Evolutionary conservation across 1,139 yeast species (phyloP).

Genomic region (Lodderomyces beijingensis): DNA sequence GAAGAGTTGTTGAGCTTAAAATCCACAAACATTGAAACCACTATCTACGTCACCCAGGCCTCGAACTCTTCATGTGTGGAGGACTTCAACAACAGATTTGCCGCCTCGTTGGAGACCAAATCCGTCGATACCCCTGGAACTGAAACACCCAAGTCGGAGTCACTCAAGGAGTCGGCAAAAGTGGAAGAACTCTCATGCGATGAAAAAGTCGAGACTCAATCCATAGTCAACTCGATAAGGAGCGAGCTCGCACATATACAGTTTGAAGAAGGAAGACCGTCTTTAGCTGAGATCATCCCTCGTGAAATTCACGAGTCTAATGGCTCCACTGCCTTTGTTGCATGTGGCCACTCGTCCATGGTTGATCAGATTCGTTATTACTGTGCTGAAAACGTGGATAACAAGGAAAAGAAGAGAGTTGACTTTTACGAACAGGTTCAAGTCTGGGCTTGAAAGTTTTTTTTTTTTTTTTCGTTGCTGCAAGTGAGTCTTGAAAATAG

Average conservation of each 20-base stretch:
- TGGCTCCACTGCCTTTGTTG: conserved; percentile 39
- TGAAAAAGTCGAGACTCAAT: conserved; percentile 1
- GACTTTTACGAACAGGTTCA: conserved; percentile 38
- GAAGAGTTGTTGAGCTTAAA: conserved; percentile 27
- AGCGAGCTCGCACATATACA: conserved; percentile 24
- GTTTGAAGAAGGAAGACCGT: conserved; percentile 33
- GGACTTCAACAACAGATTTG: not conserved
- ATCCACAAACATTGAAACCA: conserved; percentile 22
- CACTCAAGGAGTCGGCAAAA: conserved; percentile 2
- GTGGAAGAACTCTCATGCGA: conserved; percentile 11
- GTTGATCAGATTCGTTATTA: conserved; percentile 45
- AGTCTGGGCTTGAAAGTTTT: conserved; percentile 30
- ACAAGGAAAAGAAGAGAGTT: conserved; percentile 25
- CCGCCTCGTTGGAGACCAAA: not conserved
- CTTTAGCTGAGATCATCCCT: conserved; percentile 22
- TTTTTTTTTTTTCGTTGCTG: too few species aligned
- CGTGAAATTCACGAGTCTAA: conserved; percentile 24
- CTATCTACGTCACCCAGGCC: conserved; percentile 32
- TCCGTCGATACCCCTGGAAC: too few species aligned
- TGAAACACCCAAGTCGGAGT: too few species aligned
- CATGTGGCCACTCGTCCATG: conserved; percentile 54
- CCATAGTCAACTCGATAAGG: conserved; percentile 12
- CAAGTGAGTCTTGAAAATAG: too few species aligned
- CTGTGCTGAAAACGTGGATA: conserved; percentile 25
- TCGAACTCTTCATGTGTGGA: not conserved